Percentiles rank a stretch among this genome's conserved stretches.
phyloP scores from a whole-genome alignment of 2,329 filamentous ascomycete genomes.

The Dothiorella sarmentorum region DNA sequence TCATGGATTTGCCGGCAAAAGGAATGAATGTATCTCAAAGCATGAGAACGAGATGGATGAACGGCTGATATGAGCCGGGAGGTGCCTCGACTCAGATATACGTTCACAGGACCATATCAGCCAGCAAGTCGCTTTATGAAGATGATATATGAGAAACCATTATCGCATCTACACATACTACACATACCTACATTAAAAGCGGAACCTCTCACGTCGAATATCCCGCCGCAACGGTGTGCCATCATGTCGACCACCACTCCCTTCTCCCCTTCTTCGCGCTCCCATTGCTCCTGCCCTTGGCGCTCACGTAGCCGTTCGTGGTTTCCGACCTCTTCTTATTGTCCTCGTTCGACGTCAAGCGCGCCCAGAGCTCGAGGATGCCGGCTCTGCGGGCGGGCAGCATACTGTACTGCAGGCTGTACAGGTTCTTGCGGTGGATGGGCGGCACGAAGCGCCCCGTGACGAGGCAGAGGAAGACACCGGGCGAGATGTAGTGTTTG shows the following conservation, averaged over 20 bases:
- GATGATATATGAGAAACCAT: not conserved
- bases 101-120: too few relatives aligned
- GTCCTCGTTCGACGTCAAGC: conserved; percentile 41
- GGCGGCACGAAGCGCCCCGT: conserved; percentile 93
- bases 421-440: conserved; percentile 89
- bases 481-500: conserved; percentile 89
- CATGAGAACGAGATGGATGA: too few relatives aligned
- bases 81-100: too few relatives aligned
- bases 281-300: not conserved
- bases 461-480: conserved; percentile 80
- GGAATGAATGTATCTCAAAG: too few relatives aligned
- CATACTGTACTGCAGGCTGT: conserved; percentile 98
- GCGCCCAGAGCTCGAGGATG: conserved; percentile 81
- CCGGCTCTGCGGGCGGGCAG: conserved; percentile 76
- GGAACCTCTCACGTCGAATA: not conserved
- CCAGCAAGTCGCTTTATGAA: not conserved
- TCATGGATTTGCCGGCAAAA: too few relatives aligned
- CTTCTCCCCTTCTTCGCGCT: conserved; percentile 6
- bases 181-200: not conserved
- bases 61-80: too few relatives aligned
- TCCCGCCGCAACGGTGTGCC: not conserved
- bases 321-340: not conserved
- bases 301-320: not conserved
- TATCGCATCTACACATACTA: conserved; percentile 1
- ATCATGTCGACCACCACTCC: conserved; percentile 3